Conservation (phyloP, 1,139 yeast genomes). For the Debaryomyces udenii region DNA sequence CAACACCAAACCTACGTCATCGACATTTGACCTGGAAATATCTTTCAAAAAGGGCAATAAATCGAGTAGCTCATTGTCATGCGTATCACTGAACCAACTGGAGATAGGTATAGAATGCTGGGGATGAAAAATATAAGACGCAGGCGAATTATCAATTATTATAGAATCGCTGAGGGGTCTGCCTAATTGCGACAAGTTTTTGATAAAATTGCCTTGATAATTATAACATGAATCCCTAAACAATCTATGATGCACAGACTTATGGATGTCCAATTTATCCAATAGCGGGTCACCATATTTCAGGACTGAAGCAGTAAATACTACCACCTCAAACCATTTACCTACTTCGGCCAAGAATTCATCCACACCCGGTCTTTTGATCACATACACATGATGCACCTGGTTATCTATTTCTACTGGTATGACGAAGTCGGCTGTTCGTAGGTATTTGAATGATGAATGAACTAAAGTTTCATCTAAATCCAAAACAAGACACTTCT, state of each 20-base stretch:
- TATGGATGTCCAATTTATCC: slow-evolving; percentile 77
- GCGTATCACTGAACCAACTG: slow-evolving; percentile 97
- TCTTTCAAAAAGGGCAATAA: slow-evolving; percentile 90
- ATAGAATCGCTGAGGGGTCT: slow-evolving; percentile 84
- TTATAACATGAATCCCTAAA: slow-evolving; percentile 75
- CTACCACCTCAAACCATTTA: slow-evolving; percentile 88
- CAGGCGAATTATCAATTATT: slow-evolving; percentile 95
- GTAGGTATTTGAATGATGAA: slow-evolving; percentile 86
- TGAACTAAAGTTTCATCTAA: slow-evolving; percentile 96
- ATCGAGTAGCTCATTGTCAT: slow-evolving; percentile 92
- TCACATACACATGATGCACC: slow-evolving; percentile 91
- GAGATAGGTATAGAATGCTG: slow-evolving; percentile 98
- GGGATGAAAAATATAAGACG: slow-evolving; percentile 95
- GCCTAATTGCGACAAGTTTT: slow-evolving; percentile 91
- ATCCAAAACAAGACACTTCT: slow-evolving; percentile 88
- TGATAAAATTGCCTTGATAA: slow-evolving; percentile 88
- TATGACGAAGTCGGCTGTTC: slow-evolving; percentile 93
- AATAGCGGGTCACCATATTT: slow-evolving; percentile 95
- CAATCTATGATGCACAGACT: slow-evolving; percentile 83
- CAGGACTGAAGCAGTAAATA: slow-evolving; percentile 93
- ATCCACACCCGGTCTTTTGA: slow-evolving; percentile 97
- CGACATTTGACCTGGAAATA: slow-evolving; percentile 65
- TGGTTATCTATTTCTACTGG: slow-evolving; percentile 85
- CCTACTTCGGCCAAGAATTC: slow-evolving; percentile 86
- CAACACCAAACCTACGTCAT: slow-evolving; percentile 80